Evolutionary conservation across 1,284 basidiomycete species (phyloP).

Genomic region (Ceratobasidium theobromae): DNA sequence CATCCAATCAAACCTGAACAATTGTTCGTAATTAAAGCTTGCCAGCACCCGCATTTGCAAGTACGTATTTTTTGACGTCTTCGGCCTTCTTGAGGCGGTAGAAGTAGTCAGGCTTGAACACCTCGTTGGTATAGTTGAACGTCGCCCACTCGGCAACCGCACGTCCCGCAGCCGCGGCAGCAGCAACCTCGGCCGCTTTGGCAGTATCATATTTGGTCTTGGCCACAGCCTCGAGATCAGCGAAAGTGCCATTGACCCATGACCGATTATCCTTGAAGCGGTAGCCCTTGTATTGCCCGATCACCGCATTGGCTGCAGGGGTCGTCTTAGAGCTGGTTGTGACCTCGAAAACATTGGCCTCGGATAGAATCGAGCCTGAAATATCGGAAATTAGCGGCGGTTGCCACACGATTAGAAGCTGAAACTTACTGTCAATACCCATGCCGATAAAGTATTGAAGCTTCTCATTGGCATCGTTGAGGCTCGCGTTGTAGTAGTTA

Average conservation of each 20-base stretch:
- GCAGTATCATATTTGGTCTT: constrained; percentile 31
- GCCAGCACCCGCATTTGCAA: constrained; percentile 26
- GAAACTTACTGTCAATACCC: constrained; percentile 29
- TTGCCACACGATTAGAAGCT: neutral
- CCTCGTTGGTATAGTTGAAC: constrained; percentile 14
- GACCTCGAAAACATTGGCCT: constrained; percentile 28
- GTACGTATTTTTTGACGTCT: constrained; percentile 30
- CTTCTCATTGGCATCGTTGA: constrained; percentile 2
- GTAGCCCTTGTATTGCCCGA: constrained; percentile 29
- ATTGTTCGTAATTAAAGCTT: constrained; percentile 30
- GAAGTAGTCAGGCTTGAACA: constrained; percentile 17
- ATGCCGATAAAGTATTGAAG: constrained; percentile 29
- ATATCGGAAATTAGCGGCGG: neutral
- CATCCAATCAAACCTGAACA: too few species aligned
- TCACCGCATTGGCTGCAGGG: constrained; percentile 18
- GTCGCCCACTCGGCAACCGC: constrained; percentile 31
- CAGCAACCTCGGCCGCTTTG: constrained; percentile 29
- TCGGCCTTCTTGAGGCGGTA: constrained; percentile 26
- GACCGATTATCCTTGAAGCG: constrained; percentile 29
- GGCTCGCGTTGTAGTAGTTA: constrained; percentile 29
- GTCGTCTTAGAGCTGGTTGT: neutral
- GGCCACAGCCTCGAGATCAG: constrained; percentile 30
- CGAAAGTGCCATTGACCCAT: constrained; percentile 24
- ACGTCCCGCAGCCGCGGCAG: constrained; percentile 30
- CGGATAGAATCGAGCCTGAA: constrained; percentile 24